phyloP scores from a whole-genome alignment of 768 basidiomycete genomes.

The Daedaleopsis nitida region DNA sequence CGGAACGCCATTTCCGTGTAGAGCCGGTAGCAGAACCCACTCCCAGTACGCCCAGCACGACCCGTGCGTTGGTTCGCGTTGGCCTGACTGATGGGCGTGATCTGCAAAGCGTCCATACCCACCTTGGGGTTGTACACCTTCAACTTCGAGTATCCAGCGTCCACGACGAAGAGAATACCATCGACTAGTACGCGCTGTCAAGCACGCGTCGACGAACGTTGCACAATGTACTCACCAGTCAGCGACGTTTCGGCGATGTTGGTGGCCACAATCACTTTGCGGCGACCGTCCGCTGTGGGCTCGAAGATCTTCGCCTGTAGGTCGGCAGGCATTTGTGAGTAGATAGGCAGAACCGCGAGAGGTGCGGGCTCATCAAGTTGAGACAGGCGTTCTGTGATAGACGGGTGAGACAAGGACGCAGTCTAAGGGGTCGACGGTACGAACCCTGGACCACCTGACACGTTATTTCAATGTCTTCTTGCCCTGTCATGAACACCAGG shows the following conservation, averaged over 20 bases:
- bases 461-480: conserved; percentile 98
- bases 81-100: conserved; percentile 98
- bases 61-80: conserved; percentile 97
- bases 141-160: conserved; percentile 94
- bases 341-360: conserved; percentile 93
- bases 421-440: conserved; percentile 18
- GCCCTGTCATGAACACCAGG: conserved; percentile 98
- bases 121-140: conserved; percentile 99
- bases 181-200: conserved; percentile 63
- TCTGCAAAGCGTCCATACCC: conserved; percentile 99
- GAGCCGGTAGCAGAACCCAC: conserved; percentile 93
- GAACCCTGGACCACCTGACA: conserved; percentile 91
- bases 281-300: conserved; percentile 87
- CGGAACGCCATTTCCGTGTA: conserved; percentile 97
- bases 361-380: conserved; percentile 91
- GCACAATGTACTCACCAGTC: conserved; percentile 58
- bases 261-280: conserved; percentile 97
- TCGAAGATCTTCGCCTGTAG: conserved; percentile 98
- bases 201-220: not conserved
- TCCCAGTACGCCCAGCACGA: conserved; percentile 94
- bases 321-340: conserved; percentile 99
- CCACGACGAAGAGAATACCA: conserved; percentile 96
- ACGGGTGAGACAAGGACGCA: not conserved
- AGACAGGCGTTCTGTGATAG: conserved; percentile 72
- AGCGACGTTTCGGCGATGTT: conserved; percentile 99